Conservation (phyloP, 371 early-diverging fungal species). For the Mucor circinelloides region DNA sequence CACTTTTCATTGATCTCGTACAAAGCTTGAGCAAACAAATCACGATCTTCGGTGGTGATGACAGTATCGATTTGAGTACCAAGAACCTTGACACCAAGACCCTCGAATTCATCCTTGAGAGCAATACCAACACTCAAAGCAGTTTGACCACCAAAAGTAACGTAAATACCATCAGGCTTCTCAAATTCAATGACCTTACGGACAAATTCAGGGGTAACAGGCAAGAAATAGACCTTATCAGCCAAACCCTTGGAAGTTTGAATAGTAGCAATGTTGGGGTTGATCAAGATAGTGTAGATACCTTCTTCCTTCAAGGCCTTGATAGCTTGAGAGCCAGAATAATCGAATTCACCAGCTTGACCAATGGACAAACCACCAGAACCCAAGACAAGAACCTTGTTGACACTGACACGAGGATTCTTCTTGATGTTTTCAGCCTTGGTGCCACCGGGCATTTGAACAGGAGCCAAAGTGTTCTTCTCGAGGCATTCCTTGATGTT, state of each 20-base stretch:
- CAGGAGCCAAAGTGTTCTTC: conserved; percentile 72
- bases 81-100: conserved; percentile 87
- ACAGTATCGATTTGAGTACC: conserved; percentile 92
- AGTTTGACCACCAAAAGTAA: conserved; percentile 96
- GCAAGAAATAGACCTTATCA: conserved; percentile 95
- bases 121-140: conserved; percentile 93
- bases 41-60: conserved; percentile 94
- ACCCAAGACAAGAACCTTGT: conserved; percentile 94
- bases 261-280: conserved; percentile 97
- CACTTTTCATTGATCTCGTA: conserved; percentile 84
- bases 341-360: conserved; percentile 98
- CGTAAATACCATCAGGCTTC: conserved; percentile 93
- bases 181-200: conserved; percentile 91
- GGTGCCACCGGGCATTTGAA: conserved; percentile 72
- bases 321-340: conserved; percentile 96
- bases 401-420: conserved; percentile 58
- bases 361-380: conserved; percentile 97
- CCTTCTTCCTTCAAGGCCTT: conserved; percentile 96
- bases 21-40: conserved; percentile 87
- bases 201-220: conserved; percentile 92
- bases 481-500: conserved; percentile 73
- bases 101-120: conserved; percentile 82
- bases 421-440: conserved; percentile 56
- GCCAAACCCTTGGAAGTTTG: conserved; percentile 94
- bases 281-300: conserved; percentile 91